Evolutionary conservation across 2,329 filamentous ascomycete genomes (phyloP), one percentile per base, ranked within the genome.

Genomic region (Talaromyces sp.): DNA sequence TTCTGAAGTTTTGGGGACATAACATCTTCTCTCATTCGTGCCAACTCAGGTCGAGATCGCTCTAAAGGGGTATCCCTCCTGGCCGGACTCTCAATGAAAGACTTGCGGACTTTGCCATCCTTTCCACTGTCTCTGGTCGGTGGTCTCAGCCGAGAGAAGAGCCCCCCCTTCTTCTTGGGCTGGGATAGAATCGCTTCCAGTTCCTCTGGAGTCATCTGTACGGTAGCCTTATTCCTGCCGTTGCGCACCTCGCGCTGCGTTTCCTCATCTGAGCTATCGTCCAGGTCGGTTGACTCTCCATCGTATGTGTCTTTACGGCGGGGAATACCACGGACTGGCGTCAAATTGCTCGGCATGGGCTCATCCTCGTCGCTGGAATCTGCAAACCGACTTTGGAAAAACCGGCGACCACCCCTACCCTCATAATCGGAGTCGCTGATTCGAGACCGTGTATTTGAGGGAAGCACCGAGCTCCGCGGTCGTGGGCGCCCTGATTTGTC

Each of bases 291-390:
- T 1, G 84, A 84, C 59, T 86, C 85, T 37, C 83, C 81, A 53
- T 86, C 81, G 53, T 85, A 78, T 52, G 79, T 78, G 56, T 84
- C 80, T 56, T 80, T 73, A n/a, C 71, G 83, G 51, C 77, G 80
- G 13, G 79, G 85, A 59, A 84, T 88, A 43, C 82, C 83, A 59
- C 81, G 79, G 2, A 86, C 84, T 48, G 81, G 84, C 21, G 76
- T 75, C 31, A 79, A 73, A 45, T 66, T 74, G 17, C 52, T 55
- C 15, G 46, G 58, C 28, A 70, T 73, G 9, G 56, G 56, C 13
- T 78, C 77, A 17, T 89, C 86, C 57, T 91, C 87, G 67, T 90
- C 87, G 66, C 88, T 90, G 1, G 88, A 90, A 65, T 90, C 86
- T 1, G 78, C 84, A 64, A 91, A 88, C 1, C 87, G 84, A 65